Conservation (phyloP, 805 yeast genomes). For the baker's yeast (Saccharomyces cerevisiae) region DNA sequence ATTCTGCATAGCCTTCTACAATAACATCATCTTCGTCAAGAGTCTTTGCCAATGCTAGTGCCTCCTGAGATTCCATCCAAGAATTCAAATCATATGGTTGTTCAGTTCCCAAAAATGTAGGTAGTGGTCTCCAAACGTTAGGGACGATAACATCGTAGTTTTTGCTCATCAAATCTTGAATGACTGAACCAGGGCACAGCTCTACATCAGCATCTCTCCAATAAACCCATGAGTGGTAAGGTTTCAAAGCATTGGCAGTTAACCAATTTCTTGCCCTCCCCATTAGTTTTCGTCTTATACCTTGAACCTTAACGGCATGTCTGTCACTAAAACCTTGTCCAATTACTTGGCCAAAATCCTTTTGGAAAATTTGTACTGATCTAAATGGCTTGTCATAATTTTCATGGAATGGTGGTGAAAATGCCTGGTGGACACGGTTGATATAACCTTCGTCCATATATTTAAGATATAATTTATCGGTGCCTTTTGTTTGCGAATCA, state of each 20-base stretch:
- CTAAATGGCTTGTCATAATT: constrained; percentile 64
- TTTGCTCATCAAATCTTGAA: constrained; percentile 63
- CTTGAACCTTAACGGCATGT: constrained; percentile 80
- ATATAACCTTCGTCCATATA: constrained; percentile 65
- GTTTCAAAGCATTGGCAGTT: constrained; percentile 61
- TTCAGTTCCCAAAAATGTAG: constrained; percentile 69
- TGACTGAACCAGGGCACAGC: constrained; percentile 68
- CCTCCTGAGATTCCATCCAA: constrained; percentile 86
- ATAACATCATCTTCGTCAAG: constrained; percentile 76
- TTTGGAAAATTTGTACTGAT: constrained; percentile 68
- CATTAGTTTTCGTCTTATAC: constrained; percentile 75
- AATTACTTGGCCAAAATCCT: constrained; percentile 75
- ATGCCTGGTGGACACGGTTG: constrained; percentile 48
- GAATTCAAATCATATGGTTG: constrained; percentile 96
- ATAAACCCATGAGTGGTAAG: constrained; percentile 85
- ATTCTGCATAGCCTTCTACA: constrained; percentile 82
- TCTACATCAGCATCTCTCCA: constrained; percentile 88
- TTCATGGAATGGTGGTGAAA: constrained; percentile 56
- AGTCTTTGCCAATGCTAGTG: constrained; percentile 52
- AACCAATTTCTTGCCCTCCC: constrained; percentile 85
- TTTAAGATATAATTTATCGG: constrained; percentile 53
- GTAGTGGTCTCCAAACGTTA: constrained; percentile 96
- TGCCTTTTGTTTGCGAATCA: constrained; percentile 38
- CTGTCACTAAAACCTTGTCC: constrained; percentile 82
- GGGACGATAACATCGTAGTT: constrained; percentile 69